Conservation (phyloP, 2,329 filamentous ascomycete species). For the Tolypocladium cylindrosporum region DNA sequence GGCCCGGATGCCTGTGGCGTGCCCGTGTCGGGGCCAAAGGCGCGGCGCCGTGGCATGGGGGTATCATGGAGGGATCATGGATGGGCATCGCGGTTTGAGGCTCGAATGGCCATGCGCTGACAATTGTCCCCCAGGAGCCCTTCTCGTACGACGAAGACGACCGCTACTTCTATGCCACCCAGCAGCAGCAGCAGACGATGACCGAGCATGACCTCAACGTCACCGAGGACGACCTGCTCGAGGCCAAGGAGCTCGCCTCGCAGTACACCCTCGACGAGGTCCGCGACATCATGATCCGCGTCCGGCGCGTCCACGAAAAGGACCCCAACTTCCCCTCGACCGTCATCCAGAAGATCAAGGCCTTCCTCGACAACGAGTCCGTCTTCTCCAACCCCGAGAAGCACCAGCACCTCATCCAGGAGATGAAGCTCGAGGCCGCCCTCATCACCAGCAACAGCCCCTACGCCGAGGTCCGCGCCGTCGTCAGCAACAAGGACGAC, state of each 20-base stretch:
- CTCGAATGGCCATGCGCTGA: not conserved
- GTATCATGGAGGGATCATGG: not conserved
- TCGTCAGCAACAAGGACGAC: constrained; percentile 47
- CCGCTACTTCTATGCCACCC: constrained; percentile 16
- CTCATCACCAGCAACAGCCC: constrained; percentile 46
- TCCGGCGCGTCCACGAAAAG: constrained; percentile 29
- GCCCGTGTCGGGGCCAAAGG: not conserved
- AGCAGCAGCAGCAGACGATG: constrained; percentile 12
- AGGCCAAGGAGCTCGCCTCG: constrained; percentile 33
- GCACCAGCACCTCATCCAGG: constrained; percentile 36
- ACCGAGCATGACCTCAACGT: constrained; percentile 32
- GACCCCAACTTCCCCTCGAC: constrained; percentile 31
- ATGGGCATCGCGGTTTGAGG: not conserved
- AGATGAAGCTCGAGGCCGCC: constrained; percentile 46
- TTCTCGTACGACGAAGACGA: constrained; percentile 30
- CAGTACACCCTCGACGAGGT: constrained; percentile 32
- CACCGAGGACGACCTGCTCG: constrained; percentile 34
- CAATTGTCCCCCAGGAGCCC: constrained; percentile 14
- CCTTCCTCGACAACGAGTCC: constrained; percentile 32
- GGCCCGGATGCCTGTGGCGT: not conserved
- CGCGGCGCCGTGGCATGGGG: not conserved
- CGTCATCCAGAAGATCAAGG: constrained; percentile 29
- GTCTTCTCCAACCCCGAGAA: constrained; percentile 34
- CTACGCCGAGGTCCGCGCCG: constrained; percentile 46
- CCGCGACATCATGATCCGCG: constrained; percentile 29